These are phyloP conservation scores for Emericellopsis cladophorae DNA, from an alignment of 2,329 filamentous ascomycete genomes.

Conservation along the genomic window DNA sequence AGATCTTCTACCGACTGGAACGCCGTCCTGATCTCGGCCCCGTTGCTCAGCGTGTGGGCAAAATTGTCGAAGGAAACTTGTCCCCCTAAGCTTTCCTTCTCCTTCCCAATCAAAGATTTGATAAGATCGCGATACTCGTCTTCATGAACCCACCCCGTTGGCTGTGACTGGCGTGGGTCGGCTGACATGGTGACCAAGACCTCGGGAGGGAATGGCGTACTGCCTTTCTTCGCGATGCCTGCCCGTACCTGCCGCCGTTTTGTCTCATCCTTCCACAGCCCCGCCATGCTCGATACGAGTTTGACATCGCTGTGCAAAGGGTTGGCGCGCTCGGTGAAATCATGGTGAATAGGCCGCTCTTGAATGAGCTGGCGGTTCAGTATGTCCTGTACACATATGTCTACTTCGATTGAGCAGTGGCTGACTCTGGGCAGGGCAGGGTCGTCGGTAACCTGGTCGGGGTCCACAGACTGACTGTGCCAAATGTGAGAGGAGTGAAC, in stretches of 20 bases:
- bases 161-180: slow-evolving; percentile 56
- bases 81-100: slow-evolving; percentile 37
- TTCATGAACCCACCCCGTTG: slow-evolving; percentile 88
- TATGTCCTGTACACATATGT: slow-evolving; percentile 81
- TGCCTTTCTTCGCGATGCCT: slow-evolving; percentile 45
- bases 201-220: slow-evolving; percentile 69
- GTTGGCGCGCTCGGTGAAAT: slow-evolving; percentile 63
- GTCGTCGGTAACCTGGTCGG: slow-evolving; percentile 36
- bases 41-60: slow-evolving; percentile 37
- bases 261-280: slow-evolving; percentile 84
- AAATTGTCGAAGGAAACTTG: slow-evolving; percentile 53
- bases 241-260: slow-evolving; percentile 63
- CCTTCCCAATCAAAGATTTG: slow-evolving; percentile 37
- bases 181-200: slow-evolving; percentile 83
- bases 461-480: slow-evolving; percentile 63
- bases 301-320: slow-evolving; percentile 59
- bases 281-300: slow-evolving; percentile 86
- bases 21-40: slow-evolving; percentile 56
- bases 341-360: slow-evolving; percentile 71
- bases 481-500: slow-evolving; percentile 54
- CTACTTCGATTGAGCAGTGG: slow-evolving; percentile 80
- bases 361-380: slow-evolving; percentile 66
- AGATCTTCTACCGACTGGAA: slow-evolving; percentile 81
- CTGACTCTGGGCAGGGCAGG: slow-evolving; percentile 61
- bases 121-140: slow-evolving; percentile 64